Evolutionary conservation across 371 early-diverging fungal genomes (phyloP).

Genomic region (Fennellomyces sp.): DNA sequence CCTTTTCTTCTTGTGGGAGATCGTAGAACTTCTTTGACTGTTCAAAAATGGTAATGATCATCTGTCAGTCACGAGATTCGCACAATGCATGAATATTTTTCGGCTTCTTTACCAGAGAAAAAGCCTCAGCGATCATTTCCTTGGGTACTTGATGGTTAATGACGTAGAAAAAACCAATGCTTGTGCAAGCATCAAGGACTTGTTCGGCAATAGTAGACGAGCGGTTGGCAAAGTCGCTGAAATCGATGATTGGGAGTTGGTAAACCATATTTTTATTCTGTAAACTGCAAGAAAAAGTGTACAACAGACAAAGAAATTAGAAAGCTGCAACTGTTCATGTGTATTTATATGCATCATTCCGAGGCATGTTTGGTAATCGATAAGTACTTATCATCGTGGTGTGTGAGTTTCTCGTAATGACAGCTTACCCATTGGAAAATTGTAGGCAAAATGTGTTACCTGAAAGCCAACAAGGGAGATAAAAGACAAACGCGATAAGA

Average conservation of each 20-base stretch:
- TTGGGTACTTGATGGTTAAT: conserved; percentile 4
- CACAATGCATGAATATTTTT: background rate
- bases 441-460: too few species aligned
- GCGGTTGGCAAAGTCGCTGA: conserved; percentile 5
- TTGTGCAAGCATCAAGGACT: conserved; percentile 1
- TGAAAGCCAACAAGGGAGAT: too few species aligned
- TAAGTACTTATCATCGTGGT: too few species aligned
- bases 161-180: conserved; percentile 15
- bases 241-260: conserved; percentile 8
- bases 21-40: conserved; percentile 10
- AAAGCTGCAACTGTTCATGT: too few species aligned
- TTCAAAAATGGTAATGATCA: background rate
- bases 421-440: too few species aligned
- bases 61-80: too few species aligned
- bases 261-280: background rate
- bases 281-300: background rate
- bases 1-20: background rate
- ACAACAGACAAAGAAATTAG: too few species aligned
- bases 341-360: too few species aligned
- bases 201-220: conserved; percentile 3
- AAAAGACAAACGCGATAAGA: too few species aligned
- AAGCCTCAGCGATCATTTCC: conserved; percentile 5
- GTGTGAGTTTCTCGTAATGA: too few species aligned
- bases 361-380: too few species aligned
- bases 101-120: background rate